phyloP scores from a whole-genome alignment of 179 eudicot genomes.

The Spinacia oleracea region DNA sequence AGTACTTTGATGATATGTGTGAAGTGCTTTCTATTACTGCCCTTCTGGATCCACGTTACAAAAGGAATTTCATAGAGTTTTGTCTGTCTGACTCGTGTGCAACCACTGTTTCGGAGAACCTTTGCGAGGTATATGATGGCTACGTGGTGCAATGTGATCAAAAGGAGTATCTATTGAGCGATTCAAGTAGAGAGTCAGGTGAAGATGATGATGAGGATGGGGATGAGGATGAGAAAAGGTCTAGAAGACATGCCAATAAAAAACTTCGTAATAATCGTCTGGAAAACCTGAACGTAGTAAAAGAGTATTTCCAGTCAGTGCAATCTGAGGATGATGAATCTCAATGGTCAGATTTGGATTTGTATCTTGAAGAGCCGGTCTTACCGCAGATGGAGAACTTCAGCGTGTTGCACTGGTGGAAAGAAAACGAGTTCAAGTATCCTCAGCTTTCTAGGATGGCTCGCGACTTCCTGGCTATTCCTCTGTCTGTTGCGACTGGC shows the following conservation, averaged over 20 bases:
- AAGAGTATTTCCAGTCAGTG: no score
- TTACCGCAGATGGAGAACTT: no score
- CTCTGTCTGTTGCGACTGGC: slow-evolving; percentile 31
- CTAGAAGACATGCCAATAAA: neutral
- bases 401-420: no score
- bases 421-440: no score
- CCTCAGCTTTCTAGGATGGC: slow-evolving; percentile 41
- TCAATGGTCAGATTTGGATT: no score
- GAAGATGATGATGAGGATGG: slow-evolving; percentile 1
- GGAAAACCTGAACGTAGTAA: slow-evolving; percentile 8
- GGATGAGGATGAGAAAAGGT: neutral
- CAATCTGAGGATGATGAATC: no score
- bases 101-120: slow-evolving; percentile 22
- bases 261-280: slow-evolving; percentile 8
- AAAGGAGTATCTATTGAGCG: slow-evolving; percentile 17
- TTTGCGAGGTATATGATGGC: slow-evolving; percentile 34
- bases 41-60: slow-evolving; percentile 41
- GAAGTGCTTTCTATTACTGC: slow-evolving; percentile 35
- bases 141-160: slow-evolving; percentile 7
- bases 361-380: no score
- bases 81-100: slow-evolving; percentile 13
- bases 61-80: slow-evolving; percentile 34
- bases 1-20: slow-evolving; percentile 34
- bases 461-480: slow-evolving; percentile 40
- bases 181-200: no score